Percentiles rank a stretch among this genome's conserved stretches.
Evolutionary conservation across 169 alveolate genomes (phyloP).

Genomic region (Cryptosporidium xiaoi): DNA sequence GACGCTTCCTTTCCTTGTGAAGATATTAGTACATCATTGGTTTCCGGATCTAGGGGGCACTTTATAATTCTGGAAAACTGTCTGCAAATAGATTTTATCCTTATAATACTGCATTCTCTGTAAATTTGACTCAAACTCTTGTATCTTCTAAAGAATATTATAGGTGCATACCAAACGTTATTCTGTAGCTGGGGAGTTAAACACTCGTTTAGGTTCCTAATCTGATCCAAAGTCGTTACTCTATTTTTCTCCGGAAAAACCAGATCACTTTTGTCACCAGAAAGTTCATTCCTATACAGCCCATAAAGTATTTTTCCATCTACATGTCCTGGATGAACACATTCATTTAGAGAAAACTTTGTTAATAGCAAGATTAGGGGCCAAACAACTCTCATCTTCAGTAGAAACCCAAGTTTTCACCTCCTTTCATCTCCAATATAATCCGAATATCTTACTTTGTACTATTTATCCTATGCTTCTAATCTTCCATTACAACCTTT

Average conservation of each 20-base stretch:
- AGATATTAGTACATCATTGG: slow-evolving; percentile 2
- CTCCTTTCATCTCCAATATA: slow-evolving; percentile 20
- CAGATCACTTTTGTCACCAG: not conserved
- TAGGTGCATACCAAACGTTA: slow-evolving; percentile 60
- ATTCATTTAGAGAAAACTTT: not conserved
- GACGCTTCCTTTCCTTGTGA: slow-evolving; percentile 73
- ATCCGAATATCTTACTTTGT: not conserved
- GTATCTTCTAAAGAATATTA: slow-evolving; percentile 52
- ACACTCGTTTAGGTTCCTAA: slow-evolving; percentile 13
- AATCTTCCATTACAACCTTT: not conserved
- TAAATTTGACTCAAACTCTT: slow-evolving; percentile 21
- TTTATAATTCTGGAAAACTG: slow-evolving; percentile 4
- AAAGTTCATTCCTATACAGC: slow-evolving; percentile 1
- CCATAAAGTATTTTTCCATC: slow-evolving; percentile 3
- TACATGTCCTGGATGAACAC: too few relatives aligned
- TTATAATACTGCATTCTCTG: slow-evolving; percentile 31
- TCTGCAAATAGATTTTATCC: slow-evolving; percentile 18
- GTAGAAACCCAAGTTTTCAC: not conserved
- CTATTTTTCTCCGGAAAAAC: not conserved
- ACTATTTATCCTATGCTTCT: too few relatives aligned
- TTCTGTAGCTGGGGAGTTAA: slow-evolving; percentile 30
- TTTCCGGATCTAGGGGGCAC: slow-evolving; percentile 4
- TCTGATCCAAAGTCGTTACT: slow-evolving; percentile 13
- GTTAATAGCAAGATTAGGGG: not conserved
- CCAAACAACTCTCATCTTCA: slow-evolving; percentile 30